Percentiles rank a stretch among this genome's conserved stretches.
These are phyloP conservation scores for Blastobotrys malaysiensis DNA, from an alignment of 1,139 yeast genomes.

Conservation along the genomic window DNA sequence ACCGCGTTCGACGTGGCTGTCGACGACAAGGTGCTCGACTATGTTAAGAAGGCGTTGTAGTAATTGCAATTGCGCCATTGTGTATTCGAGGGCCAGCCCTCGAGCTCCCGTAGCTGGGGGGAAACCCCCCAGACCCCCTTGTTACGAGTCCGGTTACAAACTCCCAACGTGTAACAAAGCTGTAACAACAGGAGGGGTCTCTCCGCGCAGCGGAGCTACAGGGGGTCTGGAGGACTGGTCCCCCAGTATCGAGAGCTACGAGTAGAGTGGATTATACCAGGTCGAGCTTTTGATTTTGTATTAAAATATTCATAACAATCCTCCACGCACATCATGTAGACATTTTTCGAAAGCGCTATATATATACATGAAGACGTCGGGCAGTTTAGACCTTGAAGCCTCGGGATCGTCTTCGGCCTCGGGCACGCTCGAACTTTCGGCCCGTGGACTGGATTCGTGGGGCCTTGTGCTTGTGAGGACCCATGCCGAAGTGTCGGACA, in stretches of 20 bases:
- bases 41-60: too few species aligned
- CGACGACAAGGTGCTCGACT: constrained; percentile 51
- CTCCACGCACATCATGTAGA: background rate
- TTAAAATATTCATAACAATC: background rate
- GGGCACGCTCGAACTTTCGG: constrained; percentile 99
- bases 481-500: constrained; percentile 99
- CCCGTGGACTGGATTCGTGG: constrained; percentile 97
- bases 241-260: too few species aligned
- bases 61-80: too few species aligned
- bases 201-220: too few species aligned
- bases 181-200: too few species aligned
- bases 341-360: background rate
- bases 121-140: too few species aligned
- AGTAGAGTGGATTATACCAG: background rate
- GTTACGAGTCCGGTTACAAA: too few species aligned
- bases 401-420: constrained; percentile 99
- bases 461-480: constrained; percentile 99
- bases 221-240: too few species aligned
- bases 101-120: too few species aligned
- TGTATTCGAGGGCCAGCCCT: too few species aligned
- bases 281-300: background rate
- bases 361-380: background rate
- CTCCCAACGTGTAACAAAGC: background rate
- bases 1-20: constrained; percentile 58
- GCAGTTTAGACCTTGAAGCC: constrained; percentile 95